phyloP scores from a whole-genome alignment of 2,329 filamentous ascomycete species.

The Penicillium sp. region DNA sequence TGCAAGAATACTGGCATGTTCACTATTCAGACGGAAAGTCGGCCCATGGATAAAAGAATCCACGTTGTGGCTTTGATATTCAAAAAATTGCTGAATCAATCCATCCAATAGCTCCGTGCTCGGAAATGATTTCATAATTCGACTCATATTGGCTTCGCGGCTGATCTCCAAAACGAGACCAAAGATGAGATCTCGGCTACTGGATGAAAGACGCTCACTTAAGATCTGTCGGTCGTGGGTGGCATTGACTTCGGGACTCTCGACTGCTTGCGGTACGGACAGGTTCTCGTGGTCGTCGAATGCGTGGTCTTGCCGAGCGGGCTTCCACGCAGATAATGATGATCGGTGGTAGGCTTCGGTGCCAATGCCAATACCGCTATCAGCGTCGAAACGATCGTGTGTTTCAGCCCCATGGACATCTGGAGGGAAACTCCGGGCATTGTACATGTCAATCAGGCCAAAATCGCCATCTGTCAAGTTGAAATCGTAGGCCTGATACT shows the following conservation, averaged over 20 bases:
- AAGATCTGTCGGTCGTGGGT: conserved; percentile 20
- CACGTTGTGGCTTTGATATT: conserved; percentile 24
- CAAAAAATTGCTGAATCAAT: conserved; percentile 41
- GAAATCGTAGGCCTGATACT: conserved; percentile 23
- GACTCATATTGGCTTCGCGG: conserved; percentile 50
- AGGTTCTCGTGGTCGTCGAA: conserved; percentile 28
- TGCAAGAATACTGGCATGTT: conserved; percentile 38
- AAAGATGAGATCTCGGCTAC: conserved; percentile 60
- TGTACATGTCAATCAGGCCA: conserved; percentile 28
- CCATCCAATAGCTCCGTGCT: conserved; percentile 41
- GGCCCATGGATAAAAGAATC: conserved; percentile 47
- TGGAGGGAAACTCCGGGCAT: conserved; percentile 17
- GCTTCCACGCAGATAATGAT: conserved; percentile 30
- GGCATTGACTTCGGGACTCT: conserved; percentile 19
- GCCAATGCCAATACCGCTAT: conserved; percentile 28
- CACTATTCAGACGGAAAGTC: conserved; percentile 38
- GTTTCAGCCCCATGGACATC: conserved; percentile 6
- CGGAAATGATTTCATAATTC: conserved; percentile 49
- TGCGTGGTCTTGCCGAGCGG: conserved; percentile 23
- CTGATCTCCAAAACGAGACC: conserved; percentile 62
- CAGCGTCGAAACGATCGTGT: conserved; percentile 20
- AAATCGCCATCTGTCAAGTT: conserved; percentile 30
- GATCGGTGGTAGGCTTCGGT: conserved; percentile 30
- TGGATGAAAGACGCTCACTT: conserved; percentile 23
- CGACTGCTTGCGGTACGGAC: conserved; percentile 25